Evolutionary conservation across 257 asterid species (phyloP).

Genomic region (Solanum tarijense): DNA sequence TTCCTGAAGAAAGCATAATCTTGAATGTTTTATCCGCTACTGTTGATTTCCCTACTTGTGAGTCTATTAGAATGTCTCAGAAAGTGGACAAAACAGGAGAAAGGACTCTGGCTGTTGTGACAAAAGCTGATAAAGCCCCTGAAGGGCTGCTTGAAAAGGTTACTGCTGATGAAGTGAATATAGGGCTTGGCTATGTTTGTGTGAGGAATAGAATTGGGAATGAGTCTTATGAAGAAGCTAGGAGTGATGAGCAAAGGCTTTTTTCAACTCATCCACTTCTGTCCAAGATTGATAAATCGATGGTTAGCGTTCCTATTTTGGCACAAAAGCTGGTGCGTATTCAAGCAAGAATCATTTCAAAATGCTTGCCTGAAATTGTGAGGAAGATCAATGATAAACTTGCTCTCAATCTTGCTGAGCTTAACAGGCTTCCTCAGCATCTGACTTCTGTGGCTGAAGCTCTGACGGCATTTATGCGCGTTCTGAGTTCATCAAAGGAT

Average conservation of each 20-base stretch:
- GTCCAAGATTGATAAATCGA: background rate
- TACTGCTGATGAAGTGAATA: background rate
- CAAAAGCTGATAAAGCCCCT: background rate
- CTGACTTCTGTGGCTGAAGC: background rate
- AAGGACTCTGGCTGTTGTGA: background rate
- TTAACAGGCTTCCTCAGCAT: background rate
- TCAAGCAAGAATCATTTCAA: background rate
- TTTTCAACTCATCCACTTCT: background rate
- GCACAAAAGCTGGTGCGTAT: slow-evolving; percentile 2
- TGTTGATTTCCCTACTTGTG: background rate
- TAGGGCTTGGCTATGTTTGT: background rate
- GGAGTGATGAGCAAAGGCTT: background rate
- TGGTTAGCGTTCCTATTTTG: background rate
- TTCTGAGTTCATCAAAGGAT: background rate
- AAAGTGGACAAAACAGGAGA: background rate
- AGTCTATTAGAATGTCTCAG: background rate
- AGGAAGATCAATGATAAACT: slow-evolving; percentile 2
- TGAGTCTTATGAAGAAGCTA: background rate
- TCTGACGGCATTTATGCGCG: background rate
- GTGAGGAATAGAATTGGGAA: background rate
- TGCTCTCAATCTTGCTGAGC: background rate
- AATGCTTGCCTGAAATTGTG: slow-evolving; percentile 2
- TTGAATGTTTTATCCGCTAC: background rate
- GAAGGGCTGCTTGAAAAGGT: background rate
- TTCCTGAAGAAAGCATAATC: background rate